These are phyloP conservation scores for Ustilaginoidea virens DNA, from an alignment of 2,329 filamentous ascomycete species.

Conservation along the genomic window DNA sequence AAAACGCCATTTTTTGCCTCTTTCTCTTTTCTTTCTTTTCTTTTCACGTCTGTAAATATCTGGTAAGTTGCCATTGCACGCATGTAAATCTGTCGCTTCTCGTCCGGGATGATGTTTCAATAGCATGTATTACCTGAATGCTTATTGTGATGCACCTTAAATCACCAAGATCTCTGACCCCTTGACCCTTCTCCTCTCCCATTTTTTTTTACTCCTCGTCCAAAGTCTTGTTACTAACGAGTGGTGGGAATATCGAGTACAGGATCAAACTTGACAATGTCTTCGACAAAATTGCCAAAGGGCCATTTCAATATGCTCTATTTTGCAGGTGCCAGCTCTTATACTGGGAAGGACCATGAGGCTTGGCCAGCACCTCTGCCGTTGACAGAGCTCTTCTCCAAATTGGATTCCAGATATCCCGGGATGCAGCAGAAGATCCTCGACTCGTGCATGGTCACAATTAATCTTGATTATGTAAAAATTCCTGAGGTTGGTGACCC, in stretches of 20 bases:
- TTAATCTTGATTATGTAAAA: constrained; percentile 74
- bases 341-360: constrained; percentile 54
- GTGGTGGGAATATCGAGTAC: too few species aligned
- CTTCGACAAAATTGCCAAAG: constrained; percentile 30
- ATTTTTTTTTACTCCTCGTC: too few species aligned
- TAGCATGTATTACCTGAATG: constrained; percentile 46
- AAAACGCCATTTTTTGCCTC: too few species aligned
- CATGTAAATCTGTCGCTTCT: constrained; percentile 5
- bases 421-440: constrained; percentile 57
- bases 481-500: constrained; percentile 30
- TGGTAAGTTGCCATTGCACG: constrained; percentile 6
- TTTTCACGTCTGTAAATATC: too few species aligned
- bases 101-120: constrained; percentile 33
- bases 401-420: constrained; percentile 52
- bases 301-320: constrained; percentile 71
- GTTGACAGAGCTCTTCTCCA: constrained; percentile 45
- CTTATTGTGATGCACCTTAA: constrained; percentile 39
- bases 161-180: constrained; percentile 61
- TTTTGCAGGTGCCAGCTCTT: constrained; percentile 62
- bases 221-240: too few species aligned
- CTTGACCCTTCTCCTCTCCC: too few species aligned
- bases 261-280: too few species aligned
- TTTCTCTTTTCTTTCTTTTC: too few species aligned
- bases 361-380: constrained; percentile 49
- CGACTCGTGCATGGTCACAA: constrained; percentile 57